Conservation (phyloP, 495 filamentous ascomycete genomes). For the Daldinia childiae region DNA sequence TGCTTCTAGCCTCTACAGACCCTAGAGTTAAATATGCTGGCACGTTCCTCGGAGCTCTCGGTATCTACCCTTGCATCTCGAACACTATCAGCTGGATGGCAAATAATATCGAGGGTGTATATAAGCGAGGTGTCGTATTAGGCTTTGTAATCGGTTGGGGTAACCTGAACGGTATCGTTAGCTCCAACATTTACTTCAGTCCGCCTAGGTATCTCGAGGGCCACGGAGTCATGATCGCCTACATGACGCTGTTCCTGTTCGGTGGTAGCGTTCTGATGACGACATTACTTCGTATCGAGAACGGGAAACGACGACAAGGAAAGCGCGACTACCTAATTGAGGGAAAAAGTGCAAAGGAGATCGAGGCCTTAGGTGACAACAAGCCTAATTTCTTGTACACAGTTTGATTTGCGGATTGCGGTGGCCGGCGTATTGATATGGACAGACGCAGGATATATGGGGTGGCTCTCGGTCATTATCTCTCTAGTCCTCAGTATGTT, state of each 20-base stretch:
- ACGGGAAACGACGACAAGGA: conserved; percentile 66
- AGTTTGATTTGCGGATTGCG: conserved; percentile 51
- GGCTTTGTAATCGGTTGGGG: conserved; percentile 94
- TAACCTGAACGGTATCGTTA: conserved; percentile 88
- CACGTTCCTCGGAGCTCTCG: conserved; percentile 84
- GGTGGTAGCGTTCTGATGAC: conserved; percentile 70
- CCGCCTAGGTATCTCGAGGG: conserved; percentile 58
- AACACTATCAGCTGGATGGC: conserved; percentile 90
- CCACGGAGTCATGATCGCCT: conserved; percentile 59
- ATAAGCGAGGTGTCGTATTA: conserved; percentile 87
- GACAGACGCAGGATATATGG: neutral
- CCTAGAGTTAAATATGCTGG: conserved; percentile 80
- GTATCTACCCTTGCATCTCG: conserved; percentile 92
- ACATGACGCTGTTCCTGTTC: conserved; percentile 60
- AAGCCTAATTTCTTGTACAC: conserved; percentile 85
- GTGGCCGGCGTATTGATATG: neutral
- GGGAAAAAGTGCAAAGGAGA: conserved; percentile 66
- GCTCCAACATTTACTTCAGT: conserved; percentile 71
- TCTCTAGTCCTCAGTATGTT: neutral
- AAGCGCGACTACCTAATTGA: conserved; percentile 74
- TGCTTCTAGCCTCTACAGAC: conserved; percentile 71
- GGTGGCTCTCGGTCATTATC: neutral
- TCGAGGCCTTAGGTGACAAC: conserved; percentile 72
- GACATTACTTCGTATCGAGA: conserved; percentile 70
- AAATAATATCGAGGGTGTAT: conserved; percentile 92